Evolutionary conservation across 306 rosid species (phyloP).

Genomic region (apple (Malus domestica)): ASM211411v1 NC_041800.1:32768733-32769232

Average conservation of each 20-base stretch:
- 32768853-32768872: slow-evolving; percentile 39
- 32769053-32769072: slow-evolving; percentile 28
- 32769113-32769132: slow-evolving; percentile 50
- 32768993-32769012: slow-evolving; percentile 28
- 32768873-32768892: slow-evolving; percentile 38
- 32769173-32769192: slow-evolving; percentile 60
- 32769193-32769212: slow-evolving; percentile 48
- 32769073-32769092: slow-evolving; percentile 25
- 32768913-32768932: slow-evolving; percentile 43
- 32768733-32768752: not conserved
- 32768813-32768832: not conserved
- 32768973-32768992: slow-evolving; percentile 29
- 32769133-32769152: slow-evolving; percentile 36
- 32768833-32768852: slow-evolving; percentile 12
- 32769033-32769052: slow-evolving; percentile 29
- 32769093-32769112: slow-evolving; percentile 38
- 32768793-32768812: too few relatives aligned
- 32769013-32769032: slow-evolving; percentile 39
- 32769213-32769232: slow-evolving; percentile 17
- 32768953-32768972: slow-evolving; percentile 33
- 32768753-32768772: not conserved
- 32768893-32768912: slow-evolving; percentile 41
- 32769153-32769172: slow-evolving; percentile 46
- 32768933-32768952: slow-evolving; percentile 44
- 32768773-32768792: too few relatives aligned